phyloP scores from a whole-genome alignment of 2,329 filamentous ascomycete species.

The Alternaria sp. region DNA sequence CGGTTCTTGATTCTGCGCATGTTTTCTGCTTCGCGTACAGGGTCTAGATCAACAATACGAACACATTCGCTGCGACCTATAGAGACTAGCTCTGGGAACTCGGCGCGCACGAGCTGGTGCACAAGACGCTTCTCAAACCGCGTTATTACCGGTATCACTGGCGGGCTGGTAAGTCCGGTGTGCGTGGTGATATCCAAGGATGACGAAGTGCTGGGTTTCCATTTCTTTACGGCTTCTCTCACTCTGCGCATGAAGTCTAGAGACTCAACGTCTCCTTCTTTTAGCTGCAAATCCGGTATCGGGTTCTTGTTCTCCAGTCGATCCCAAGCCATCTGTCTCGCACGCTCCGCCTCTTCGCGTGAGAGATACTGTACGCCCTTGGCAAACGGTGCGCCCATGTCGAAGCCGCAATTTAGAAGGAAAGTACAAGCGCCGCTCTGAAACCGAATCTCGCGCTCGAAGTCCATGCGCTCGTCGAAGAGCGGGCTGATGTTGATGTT shows the following conservation, averaged over 20 bases:
- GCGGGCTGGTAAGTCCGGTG: slow-evolving; percentile 35
- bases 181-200: slow-evolving; percentile 43
- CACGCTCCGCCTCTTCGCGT: slow-evolving; percentile 63
- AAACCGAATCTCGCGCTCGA: slow-evolving; percentile 68
- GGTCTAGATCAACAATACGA: slow-evolving; percentile 54
- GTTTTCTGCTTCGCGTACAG: slow-evolving; percentile 56
- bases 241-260: slow-evolving; percentile 61
- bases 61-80: slow-evolving; percentile 56
- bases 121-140: slow-evolving; percentile 70
- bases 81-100: slow-evolving; percentile 62
- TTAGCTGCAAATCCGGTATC: slow-evolving; percentile 58
- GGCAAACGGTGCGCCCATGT: slow-evolving; percentile 64
- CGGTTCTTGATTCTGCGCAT: slow-evolving; percentile 48
- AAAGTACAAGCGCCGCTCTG: slow-evolving; percentile 70
- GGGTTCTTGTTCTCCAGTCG: slow-evolving; percentile 51
- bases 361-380: slow-evolving; percentile 70
- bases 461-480: slow-evolving; percentile 61
- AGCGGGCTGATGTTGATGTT: slow-evolving; percentile 70
- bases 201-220: slow-evolving; percentile 47
- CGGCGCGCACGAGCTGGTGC: slow-evolving; percentile 70
- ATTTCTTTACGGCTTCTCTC: slow-evolving; percentile 57
- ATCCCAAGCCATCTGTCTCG: slow-evolving; percentile 57
- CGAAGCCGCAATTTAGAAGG: slow-evolving; percentile 65
- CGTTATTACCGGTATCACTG: slow-evolving; percentile 33
- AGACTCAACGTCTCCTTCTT: slow-evolving; percentile 61